A percentile compares a stretch with the other conserved stretches of the same genome.
phyloP scores from a whole-genome alignment of 345 rosid species.

The Ceriops decandra region DNA sequence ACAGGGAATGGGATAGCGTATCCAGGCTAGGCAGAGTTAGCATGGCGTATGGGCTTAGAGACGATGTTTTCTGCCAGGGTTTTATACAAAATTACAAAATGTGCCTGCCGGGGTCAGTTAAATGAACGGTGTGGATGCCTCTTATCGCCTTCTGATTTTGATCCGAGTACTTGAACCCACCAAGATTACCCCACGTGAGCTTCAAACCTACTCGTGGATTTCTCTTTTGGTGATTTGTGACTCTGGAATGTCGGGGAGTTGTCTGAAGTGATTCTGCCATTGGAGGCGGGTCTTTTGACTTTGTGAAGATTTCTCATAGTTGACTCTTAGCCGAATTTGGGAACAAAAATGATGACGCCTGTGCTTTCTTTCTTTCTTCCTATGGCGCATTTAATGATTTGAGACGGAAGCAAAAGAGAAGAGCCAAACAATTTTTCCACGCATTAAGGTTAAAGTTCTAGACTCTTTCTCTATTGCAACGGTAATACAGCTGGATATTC shows the following conservation, averaged over 20 bases:
- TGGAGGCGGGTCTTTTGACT: background rate
- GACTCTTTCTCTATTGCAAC: background rate
- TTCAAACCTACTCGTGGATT: background rate
- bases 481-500: background rate
- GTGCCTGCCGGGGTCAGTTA: too few relatives aligned
- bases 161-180: background rate
- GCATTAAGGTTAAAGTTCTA: slow-evolving; percentile 1
- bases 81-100: too few relatives aligned
- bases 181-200: slow-evolving; percentile 16
- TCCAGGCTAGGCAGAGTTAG: slow-evolving; percentile 32
- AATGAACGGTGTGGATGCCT: slow-evolving; percentile 10
- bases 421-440: slow-evolving; percentile 11
- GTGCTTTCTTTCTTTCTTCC: slow-evolving; percentile 13
- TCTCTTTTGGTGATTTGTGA: too few relatives aligned
- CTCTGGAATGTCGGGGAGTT: too few relatives aligned
- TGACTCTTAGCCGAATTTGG: too few relatives aligned
- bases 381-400: slow-evolving; percentile 5
- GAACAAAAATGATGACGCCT: slow-evolving; percentile 1
- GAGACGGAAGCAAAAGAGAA: slow-evolving; percentile 20
- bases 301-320: background rate
- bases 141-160: background rate
- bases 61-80: too few relatives aligned
- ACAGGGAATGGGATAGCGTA: slow-evolving; percentile 39
- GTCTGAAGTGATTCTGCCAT: too few relatives aligned
- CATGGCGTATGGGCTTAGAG: slow-evolving; percentile 50